These are phyloP conservation scores for Scheffersomyces parashehatae DNA, from an alignment of 1,139 yeast species.

Conservation along the genomic window DNA sequence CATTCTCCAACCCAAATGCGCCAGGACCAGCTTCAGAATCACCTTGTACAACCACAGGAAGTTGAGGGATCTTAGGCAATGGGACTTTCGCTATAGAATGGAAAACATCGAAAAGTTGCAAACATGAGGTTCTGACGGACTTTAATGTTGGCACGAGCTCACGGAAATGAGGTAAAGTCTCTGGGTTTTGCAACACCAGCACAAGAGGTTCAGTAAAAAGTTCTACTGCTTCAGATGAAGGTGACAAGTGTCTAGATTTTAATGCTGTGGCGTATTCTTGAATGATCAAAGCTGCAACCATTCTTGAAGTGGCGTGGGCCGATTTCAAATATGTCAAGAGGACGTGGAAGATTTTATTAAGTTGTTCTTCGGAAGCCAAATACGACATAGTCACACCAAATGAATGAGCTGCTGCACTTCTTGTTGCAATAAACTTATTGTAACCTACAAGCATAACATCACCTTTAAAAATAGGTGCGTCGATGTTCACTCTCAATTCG, in stretches of 20 bases:
- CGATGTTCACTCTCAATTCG: conserved; percentile 76
- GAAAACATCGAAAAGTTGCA: conserved; percentile 77
- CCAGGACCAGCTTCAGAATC: conserved; percentile 94
- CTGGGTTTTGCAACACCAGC: conserved; percentile 43
- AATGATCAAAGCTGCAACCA: conserved; percentile 66
- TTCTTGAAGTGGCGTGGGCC: conserved; percentile 78
- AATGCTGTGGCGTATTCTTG: conserved; percentile 66
- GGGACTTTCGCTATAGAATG: conserved; percentile 74
- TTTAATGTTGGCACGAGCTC: conserved; percentile 87
- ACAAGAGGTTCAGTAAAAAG: conserved; percentile 32
- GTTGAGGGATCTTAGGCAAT: conserved; percentile 73
- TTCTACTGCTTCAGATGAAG: conserved; percentile 20
- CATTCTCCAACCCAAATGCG: conserved; percentile 81
- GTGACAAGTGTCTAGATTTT: conserved; percentile 15
- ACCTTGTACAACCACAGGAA: conserved; percentile 91
- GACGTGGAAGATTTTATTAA: conserved; percentile 39
- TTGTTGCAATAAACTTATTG: conserved; percentile 72
- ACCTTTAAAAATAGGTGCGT: conserved; percentile 88
- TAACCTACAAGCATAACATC: conserved; percentile 85
- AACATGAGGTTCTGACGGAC: conserved; percentile 84
- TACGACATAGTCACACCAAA: conserved; percentile 70
- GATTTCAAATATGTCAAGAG: conserved; percentile 49
- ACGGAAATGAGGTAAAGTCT: conserved; percentile 58
- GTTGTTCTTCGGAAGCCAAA: conserved; percentile 40
- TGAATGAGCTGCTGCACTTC: conserved; percentile 75